A percentile compares a stretch with the other conserved stretches of the same genome.
Conservation (phyloP, 2,329 filamentous ascomycete species). For the Emmonsiellopsis sp. region DNA sequence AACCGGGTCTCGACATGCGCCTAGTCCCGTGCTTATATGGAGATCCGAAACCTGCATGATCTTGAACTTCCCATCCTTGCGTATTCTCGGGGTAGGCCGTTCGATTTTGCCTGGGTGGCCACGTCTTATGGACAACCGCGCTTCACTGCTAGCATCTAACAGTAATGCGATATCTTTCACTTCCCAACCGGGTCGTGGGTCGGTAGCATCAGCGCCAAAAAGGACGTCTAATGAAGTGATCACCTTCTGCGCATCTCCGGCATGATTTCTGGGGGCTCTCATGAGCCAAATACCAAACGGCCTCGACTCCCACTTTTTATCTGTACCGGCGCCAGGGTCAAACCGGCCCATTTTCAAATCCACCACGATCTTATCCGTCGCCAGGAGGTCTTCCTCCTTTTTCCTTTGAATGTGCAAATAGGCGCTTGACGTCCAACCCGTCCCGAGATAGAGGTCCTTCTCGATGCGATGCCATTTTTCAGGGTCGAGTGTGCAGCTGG, state of each 20-base stretch:
- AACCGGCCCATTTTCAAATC: constrained; percentile 67
- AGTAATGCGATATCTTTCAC: constrained; percentile 66
- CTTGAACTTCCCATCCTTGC: constrained; percentile 89
- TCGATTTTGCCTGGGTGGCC: constrained; percentile 56
- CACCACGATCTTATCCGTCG: constrained; percentile 68
- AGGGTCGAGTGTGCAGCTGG: constrained; percentile 64
- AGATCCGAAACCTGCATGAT: constrained; percentile 95
- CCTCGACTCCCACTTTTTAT: constrained; percentile 65
- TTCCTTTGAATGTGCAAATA: constrained; percentile 77
- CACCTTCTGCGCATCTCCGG: constrained; percentile 63
- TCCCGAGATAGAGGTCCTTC: constrained; percentile 77
- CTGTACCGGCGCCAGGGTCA: constrained; percentile 54
- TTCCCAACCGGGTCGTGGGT: constrained; percentile 78
- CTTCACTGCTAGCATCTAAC: constrained; percentile 54
- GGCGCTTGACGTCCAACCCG: constrained; percentile 64
- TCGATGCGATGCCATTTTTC: constrained; percentile 74
- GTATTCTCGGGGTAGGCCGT: constrained; percentile 67
- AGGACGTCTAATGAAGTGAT: constrained; percentile 78
- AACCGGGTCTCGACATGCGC: constrained; percentile 75
- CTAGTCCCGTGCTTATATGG: constrained; percentile 84
- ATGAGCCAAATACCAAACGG: constrained; percentile 75
- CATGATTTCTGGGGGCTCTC: constrained; percentile 60
- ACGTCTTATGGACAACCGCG: constrained; percentile 68
- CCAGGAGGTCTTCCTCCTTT: constrained; percentile 70
- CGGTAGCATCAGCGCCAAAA: constrained; percentile 84